Percentiles rank a stretch among this genome's conserved stretches.
Conservation (phyloP, 169 alveolate species). For the Eimeria tenella region DNA sequence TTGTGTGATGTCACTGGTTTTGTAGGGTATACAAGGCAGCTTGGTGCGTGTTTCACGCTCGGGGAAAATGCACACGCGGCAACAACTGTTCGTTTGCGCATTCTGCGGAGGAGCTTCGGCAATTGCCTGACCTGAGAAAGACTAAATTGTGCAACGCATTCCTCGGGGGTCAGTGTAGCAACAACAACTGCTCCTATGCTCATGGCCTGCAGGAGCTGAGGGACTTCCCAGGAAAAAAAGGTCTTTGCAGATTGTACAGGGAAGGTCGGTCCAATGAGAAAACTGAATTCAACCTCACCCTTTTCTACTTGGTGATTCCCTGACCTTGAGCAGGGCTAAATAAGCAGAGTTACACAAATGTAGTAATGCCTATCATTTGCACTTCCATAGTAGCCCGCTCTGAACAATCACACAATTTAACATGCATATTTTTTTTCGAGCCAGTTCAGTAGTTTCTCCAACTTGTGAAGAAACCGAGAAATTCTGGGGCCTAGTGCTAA, state of each 20-base stretch:
- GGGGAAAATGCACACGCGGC: constrained; percentile 80
- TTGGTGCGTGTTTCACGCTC: constrained; percentile 71
- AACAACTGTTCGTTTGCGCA: constrained; percentile 80
- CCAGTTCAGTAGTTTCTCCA: too few relatives aligned
- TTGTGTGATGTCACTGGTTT: background rate
- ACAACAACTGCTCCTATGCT: constrained; percentile 77
- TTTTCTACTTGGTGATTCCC: too few relatives aligned
- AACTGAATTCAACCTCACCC: too few relatives aligned
- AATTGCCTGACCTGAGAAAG: constrained; percentile 76
- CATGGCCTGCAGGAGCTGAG: constrained; percentile 82
- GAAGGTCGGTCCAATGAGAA: constrained; percentile 54
- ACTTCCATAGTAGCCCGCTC: too few relatives aligned
- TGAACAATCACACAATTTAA: too few relatives aligned
- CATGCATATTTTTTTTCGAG: too few relatives aligned
- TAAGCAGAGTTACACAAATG: too few relatives aligned
- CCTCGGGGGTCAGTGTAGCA: constrained; percentile 70
- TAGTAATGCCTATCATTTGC: too few relatives aligned
- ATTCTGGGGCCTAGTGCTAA: too few relatives aligned
- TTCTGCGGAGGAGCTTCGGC: constrained; percentile 78
- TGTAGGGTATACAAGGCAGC: constrained; percentile 77
- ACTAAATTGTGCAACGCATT: constrained; percentile 76
- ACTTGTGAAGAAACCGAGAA: too few relatives aligned
- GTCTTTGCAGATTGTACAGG: constrained; percentile 68
- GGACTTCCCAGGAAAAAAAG: constrained; percentile 76
- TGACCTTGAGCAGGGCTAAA: too few relatives aligned